phyloP scores from a whole-genome alignment of 2,329 filamentous ascomycete genomes.

The Fusarium nanum region DNA sequence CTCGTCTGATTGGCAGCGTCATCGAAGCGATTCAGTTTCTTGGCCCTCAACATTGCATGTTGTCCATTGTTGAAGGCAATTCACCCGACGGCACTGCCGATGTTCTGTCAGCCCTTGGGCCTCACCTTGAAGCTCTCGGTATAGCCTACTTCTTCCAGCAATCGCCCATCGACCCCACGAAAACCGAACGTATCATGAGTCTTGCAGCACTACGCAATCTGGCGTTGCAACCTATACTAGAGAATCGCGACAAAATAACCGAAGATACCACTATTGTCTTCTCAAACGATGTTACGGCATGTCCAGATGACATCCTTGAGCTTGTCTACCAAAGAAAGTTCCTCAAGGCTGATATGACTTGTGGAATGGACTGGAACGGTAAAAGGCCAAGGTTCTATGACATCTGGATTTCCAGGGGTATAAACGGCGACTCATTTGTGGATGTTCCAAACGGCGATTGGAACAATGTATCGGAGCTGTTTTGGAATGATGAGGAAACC shows the following conservation, averaged over 20 bases:
- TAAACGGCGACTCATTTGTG: slow-evolving; percentile 67
- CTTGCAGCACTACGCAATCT: background rate
- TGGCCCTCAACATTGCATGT: background rate
- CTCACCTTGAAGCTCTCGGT: background rate
- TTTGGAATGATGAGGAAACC: slow-evolving; percentile 60
- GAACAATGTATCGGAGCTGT: slow-evolving; percentile 63
- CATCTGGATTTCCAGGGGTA: slow-evolving; percentile 63
- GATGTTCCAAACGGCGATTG: slow-evolving; percentile 53
- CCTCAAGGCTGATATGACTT: slow-evolving; percentile 65
- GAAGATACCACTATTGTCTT: slow-evolving; percentile 59
- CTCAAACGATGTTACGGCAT: slow-evolving; percentile 64
- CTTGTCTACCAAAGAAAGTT: slow-evolving; percentile 59
- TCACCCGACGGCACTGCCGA: background rate
- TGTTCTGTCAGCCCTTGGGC: background rate
- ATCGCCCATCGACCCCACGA: background rate
- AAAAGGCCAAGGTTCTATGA: slow-evolving; percentile 60
- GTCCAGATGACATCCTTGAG: slow-evolving; percentile 67
- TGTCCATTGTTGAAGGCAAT: background rate
- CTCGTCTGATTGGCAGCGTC: background rate
- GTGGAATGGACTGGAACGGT: slow-evolving; percentile 55
- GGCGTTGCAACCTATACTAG: background rate
- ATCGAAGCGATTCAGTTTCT: background rate
- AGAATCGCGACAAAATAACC: background rate
- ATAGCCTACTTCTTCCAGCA: background rate
- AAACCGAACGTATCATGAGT: background rate